These are phyloP conservation scores for Saccharum officinarum DNA, from an alignment of 176 grass and related monocot species.

Conservation along the genomic window DNA sequence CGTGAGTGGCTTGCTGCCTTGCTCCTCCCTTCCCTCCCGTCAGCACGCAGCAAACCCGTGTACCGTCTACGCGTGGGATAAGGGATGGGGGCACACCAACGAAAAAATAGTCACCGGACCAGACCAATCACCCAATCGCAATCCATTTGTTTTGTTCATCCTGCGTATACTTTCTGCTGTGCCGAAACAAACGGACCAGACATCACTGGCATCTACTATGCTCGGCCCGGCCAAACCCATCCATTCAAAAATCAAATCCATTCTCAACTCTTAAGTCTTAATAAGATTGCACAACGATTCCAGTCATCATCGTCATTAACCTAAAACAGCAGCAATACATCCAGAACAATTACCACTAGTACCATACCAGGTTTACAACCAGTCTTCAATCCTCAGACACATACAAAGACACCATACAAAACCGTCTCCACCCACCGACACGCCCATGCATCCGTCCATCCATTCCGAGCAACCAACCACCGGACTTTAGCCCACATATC, in stretches of 20 bases:
- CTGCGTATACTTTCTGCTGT: too few relatives aligned
- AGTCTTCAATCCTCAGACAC: background rate
- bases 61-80: too few relatives aligned
- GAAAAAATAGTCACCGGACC: too few relatives aligned
- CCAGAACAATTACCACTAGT: background rate
- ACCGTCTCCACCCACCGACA: background rate
- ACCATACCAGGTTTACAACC: background rate
- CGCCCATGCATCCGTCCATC: background rate
- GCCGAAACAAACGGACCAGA: background rate
- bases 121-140: too few relatives aligned
- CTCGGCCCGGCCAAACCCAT: too few relatives aligned
- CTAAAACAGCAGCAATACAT: background rate
- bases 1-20: too few relatives aligned
- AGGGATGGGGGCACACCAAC: too few relatives aligned
- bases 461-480: background rate
- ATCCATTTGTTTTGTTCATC: too few relatives aligned
- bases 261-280: background rate
- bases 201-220: too few relatives aligned
- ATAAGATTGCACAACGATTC: background rate
- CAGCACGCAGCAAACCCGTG: too few relatives aligned
- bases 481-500: background rate
- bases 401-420: background rate
- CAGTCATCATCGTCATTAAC: background rate
- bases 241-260: background rate
- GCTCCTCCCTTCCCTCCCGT: too few relatives aligned